Conservation (phyloP, 371 early-diverging fungal species). For the Massospora cicadina region DNA sequence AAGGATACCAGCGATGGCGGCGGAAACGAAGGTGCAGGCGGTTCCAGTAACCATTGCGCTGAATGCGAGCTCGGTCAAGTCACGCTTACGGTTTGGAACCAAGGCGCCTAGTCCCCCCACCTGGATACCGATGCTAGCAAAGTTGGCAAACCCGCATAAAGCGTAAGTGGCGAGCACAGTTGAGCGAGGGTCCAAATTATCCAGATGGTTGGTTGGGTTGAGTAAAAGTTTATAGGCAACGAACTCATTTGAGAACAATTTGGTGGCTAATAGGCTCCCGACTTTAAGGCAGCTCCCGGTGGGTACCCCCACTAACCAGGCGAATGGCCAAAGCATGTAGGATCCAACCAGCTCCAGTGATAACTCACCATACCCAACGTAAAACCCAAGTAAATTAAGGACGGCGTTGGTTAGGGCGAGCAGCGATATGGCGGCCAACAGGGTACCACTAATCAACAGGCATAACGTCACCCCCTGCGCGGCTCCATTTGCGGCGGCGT, state of each 20-base stretch:
- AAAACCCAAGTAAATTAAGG: slow-evolving; percentile 55
- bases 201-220: slow-evolving; percentile 15
- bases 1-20: slow-evolving; percentile 66
- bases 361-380: slow-evolving; percentile 39
- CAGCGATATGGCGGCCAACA: slow-evolving; percentile 56
- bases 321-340: slow-evolving; percentile 57
- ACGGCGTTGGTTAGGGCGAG: slow-evolving; percentile 46
- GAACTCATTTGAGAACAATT: slow-evolving; percentile 81
- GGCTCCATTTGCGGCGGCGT: slow-evolving; percentile 75
- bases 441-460: slow-evolving; percentile 52
- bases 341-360: slow-evolving; percentile 51
- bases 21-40: slow-evolving; percentile 61
- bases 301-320: slow-evolving; percentile 71
- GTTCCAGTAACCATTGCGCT: slow-evolving; percentile 71
- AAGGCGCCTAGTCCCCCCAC: slow-evolving; percentile 60
- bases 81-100: slow-evolving; percentile 57
- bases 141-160: slow-evolving; percentile 79
- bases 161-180: slow-evolving; percentile 47
- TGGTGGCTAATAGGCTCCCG: slow-evolving; percentile 63
- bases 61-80: slow-evolving; percentile 53
- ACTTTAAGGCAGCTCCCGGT: slow-evolving; percentile 31
- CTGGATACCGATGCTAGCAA: slow-evolving; percentile 74
- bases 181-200: slow-evolving; percentile 18
- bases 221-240: slow-evolving; percentile 50
- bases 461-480: slow-evolving; percentile 59